Percentiles rank a stretch among this genome's conserved stretches.
phyloP scores from a whole-genome alignment of 2,329 filamentous ascomycete species.

The Allantophomopsis cytisporea region DNA sequence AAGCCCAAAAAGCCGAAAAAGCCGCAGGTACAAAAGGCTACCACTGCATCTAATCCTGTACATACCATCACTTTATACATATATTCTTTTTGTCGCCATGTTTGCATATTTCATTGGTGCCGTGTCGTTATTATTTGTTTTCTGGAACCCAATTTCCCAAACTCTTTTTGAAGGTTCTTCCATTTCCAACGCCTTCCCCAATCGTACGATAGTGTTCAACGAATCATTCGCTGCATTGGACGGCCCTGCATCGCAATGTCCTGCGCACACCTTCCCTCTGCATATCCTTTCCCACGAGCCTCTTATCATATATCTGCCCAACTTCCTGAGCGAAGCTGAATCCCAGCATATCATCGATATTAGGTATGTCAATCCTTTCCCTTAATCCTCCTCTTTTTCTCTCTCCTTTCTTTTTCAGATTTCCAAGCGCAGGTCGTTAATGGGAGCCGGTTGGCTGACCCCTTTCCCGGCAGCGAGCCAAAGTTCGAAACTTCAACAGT shows the following conservation, averaged over 20 bases:
- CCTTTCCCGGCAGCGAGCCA: slow-evolving; percentile 19
- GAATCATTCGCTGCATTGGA: slow-evolving; percentile 16
- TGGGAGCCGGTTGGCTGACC: too few species aligned
- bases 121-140: too few species aligned
- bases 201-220: slow-evolving; percentile 6
- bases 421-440: background rate
- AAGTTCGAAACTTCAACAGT: slow-evolving; percentile 40
- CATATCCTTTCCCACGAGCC: slow-evolving; percentile 38
- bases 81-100: too few species aligned
- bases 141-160: too few species aligned
- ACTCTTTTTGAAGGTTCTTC: too few species aligned
- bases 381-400: background rate
- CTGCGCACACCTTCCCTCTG: slow-evolving; percentile 16
- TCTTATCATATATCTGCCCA: slow-evolving; percentile 42
- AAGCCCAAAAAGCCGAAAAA: too few species aligned
- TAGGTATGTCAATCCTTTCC: slow-evolving; percentile 26
- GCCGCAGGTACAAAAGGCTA: too few species aligned
- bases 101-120: too few species aligned
- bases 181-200: too few species aligned
- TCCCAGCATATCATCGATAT: slow-evolving; percentile 33
- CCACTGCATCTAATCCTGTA: too few species aligned
- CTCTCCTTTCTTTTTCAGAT: background rate
- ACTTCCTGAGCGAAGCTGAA: slow-evolving; percentile 34
- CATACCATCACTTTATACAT: too few species aligned
- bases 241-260: slow-evolving; percentile 11